A percentile compares a stretch with the other conserved stretches of the same genome.
These are phyloP conservation scores for Cryptococcus sp. DNA, from an alignment of 1,284 basidiomycete genomes.

Conservation along the genomic window DNA sequence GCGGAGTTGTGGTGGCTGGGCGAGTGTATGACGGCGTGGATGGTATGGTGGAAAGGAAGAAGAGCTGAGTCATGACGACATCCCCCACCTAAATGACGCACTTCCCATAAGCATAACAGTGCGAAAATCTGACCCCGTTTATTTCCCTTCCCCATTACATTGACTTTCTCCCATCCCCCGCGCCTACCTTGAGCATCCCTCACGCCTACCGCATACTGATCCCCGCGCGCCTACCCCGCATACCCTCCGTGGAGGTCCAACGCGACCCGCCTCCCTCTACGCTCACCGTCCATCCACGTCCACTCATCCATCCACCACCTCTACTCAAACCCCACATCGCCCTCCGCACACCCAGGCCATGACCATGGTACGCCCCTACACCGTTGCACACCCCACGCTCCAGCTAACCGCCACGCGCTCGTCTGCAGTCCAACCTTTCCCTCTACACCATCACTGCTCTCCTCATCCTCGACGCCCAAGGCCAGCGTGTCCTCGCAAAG, in stretches of 20 bases:
- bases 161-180: constrained; percentile 10
- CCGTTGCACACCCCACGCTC: neutral
- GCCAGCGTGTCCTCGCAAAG: constrained; percentile 89
- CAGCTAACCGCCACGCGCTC: constrained; percentile 1
- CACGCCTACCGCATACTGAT: neutral
- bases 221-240: constrained; percentile 3
- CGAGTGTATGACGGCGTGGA: no score
- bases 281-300: neutral
- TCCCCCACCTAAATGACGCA: no score
- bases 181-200: no score
- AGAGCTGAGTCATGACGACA: no score
- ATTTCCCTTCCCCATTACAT: neutral
- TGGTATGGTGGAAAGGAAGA: no score
- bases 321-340: neutral
- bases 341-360: neutral
- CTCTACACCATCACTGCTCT: constrained; percentile 83
- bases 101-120: no score
- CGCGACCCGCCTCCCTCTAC: neutral
- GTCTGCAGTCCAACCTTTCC: constrained; percentile 75
- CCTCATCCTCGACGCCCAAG: constrained; percentile 88
- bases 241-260: constrained; percentile 7
- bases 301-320: neutral
- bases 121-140: neutral
- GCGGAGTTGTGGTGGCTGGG: no score
- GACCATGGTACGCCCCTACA: constrained; percentile 6